Percentiles rank a stretch among this genome's conserved stretches.
These are phyloP conservation scores for Fistulinella prunicolor DNA, from an alignment of 768 basidiomycete species.

Conservation along the genomic window DNA sequence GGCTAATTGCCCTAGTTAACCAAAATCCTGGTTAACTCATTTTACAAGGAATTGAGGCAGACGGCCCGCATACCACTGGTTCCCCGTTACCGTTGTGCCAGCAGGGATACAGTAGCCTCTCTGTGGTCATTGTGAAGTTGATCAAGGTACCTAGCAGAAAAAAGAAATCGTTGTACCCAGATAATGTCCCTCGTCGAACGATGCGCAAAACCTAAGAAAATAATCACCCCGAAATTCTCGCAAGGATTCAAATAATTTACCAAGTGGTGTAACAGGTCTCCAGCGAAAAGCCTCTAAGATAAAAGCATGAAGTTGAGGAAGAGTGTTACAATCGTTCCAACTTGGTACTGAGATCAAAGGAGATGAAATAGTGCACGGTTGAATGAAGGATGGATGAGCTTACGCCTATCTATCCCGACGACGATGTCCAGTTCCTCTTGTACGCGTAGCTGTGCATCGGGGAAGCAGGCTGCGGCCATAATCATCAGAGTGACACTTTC, in stretches of 20 bases:
- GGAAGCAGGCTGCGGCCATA: slow-evolving; percentile 54
- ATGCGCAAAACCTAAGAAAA: slow-evolving; percentile 46
- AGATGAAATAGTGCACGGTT: neutral
- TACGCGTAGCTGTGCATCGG: slow-evolving; percentile 45
- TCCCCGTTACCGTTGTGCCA: slow-evolving; percentile 19
- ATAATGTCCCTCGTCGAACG: slow-evolving; percentile 60
- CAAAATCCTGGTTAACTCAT: neutral
- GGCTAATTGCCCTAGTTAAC: slow-evolving; percentile 43
- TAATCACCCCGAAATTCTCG: neutral
- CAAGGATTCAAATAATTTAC: slow-evolving; percentile 3
- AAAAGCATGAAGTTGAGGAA: slow-evolving; percentile 38
- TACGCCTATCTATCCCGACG: slow-evolving; percentile 39
- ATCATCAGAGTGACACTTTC: slow-evolving; percentile 37
- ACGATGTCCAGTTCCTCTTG: slow-evolving; percentile 53
- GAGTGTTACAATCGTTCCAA: slow-evolving; percentile 31
- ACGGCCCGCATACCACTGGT: slow-evolving; percentile 14
- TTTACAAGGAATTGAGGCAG: too few relatives aligned
- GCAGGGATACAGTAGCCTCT: slow-evolving; percentile 23
- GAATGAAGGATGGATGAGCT: neutral
- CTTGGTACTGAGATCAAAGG: slow-evolving; percentile 29
- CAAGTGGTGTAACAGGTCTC: slow-evolving; percentile 33
- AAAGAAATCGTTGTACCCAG: slow-evolving; percentile 40
- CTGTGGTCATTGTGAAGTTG: slow-evolving; percentile 1
- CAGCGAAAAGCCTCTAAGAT: slow-evolving; percentile 37
- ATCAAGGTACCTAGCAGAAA: slow-evolving; percentile 28